A percentile compares a stretch with the other conserved stretches of the same genome.
Evolutionary conservation across 2,329 filamentous ascomycete genomes (phyloP).

Genomic region (Microcyclosporella mali): DNA sequence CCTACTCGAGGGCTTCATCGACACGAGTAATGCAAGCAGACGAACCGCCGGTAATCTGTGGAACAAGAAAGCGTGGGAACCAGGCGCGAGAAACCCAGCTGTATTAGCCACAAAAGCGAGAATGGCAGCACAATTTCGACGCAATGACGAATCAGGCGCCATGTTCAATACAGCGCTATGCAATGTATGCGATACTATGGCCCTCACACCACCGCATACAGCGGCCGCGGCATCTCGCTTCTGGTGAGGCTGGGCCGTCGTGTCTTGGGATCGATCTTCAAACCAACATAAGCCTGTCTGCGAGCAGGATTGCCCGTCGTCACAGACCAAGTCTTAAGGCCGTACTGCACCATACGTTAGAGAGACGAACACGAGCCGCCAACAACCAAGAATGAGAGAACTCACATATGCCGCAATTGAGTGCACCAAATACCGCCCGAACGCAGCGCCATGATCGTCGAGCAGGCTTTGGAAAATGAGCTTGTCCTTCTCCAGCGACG

Average conservation of each 20-base stretch:
- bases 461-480: constrained; percentile 76
- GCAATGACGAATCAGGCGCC: too few species aligned
- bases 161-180: too few species aligned
- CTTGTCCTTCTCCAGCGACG: constrained; percentile 53
- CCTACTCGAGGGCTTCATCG: too few species aligned
- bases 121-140: too few species aligned
- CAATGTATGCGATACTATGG: too few species aligned
- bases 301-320: constrained; percentile 64
- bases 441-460: constrained; percentile 68
- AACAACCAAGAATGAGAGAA: constrained; percentile 3
- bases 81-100: too few species aligned
- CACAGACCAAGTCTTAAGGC: constrained; percentile 74
- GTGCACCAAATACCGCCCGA: constrained; percentile 90
- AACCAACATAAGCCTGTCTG: constrained; percentile 75
- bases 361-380: background rate
- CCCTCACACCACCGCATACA: constrained; percentile 54
- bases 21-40: too few species aligned
- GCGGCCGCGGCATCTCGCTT: constrained; percentile 51
- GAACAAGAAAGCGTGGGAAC: too few species aligned
- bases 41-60: too few species aligned
- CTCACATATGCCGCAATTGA: constrained; percentile 71
- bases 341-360: constrained; percentile 49
- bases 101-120: too few species aligned
- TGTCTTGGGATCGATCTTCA: constrained; percentile 47
- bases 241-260: constrained; percentile 28